Evolutionary conservation across 2,329 filamentous ascomycete genomes (phyloP).

Genomic region (Pestalotiopsis sp.): DNA sequence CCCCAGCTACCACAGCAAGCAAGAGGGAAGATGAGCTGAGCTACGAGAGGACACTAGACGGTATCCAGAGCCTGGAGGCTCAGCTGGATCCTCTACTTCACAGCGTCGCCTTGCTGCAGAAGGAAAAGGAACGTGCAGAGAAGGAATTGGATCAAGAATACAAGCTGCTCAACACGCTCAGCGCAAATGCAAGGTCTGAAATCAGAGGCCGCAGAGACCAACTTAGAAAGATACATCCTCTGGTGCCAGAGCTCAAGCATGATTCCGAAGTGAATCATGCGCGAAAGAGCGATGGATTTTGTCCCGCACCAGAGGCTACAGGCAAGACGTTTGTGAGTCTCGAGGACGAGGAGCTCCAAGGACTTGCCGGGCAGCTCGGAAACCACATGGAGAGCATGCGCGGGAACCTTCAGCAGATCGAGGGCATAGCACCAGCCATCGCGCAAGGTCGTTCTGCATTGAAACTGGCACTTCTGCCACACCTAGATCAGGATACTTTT

Average conservation of each 20-base stretch:
- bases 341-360: conserved; percentile 44
- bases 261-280: conserved; percentile 11
- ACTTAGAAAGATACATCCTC: conserved; percentile 48
- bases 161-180: conserved; percentile 47
- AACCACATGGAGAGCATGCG: conserved; percentile 59
- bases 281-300: conserved; percentile 16
- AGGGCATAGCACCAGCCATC: conserved; percentile 51
- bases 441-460: conserved; percentile 47
- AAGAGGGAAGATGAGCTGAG: conserved; percentile 61
- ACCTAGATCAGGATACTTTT: conserved; percentile 45
- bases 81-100: conserved; percentile 64
- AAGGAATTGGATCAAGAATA: conserved; percentile 57
- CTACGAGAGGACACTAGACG: conserved; percentile 64
- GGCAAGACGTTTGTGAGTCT: conserved; percentile 25
- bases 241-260: conserved; percentile 41
- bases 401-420: conserved; percentile 54
- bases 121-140: conserved; percentile 59
- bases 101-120: conserved; percentile 58
- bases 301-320: conserved; percentile 17
- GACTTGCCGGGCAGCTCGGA: conserved; percentile 47
- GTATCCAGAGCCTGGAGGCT: conserved; percentile 54
- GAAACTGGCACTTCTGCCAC: conserved; percentile 45
- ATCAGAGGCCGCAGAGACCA: conserved; percentile 50
- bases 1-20: conserved; percentile 45
- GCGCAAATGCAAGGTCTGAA: conserved; percentile 57